A percentile compares a stretch with the other conserved stretches of the same genome.
Evolutionary conservation across 495 filamentous ascomycete genomes (phyloP).

Genomic region (Talaromyces adpressus): DNA sequence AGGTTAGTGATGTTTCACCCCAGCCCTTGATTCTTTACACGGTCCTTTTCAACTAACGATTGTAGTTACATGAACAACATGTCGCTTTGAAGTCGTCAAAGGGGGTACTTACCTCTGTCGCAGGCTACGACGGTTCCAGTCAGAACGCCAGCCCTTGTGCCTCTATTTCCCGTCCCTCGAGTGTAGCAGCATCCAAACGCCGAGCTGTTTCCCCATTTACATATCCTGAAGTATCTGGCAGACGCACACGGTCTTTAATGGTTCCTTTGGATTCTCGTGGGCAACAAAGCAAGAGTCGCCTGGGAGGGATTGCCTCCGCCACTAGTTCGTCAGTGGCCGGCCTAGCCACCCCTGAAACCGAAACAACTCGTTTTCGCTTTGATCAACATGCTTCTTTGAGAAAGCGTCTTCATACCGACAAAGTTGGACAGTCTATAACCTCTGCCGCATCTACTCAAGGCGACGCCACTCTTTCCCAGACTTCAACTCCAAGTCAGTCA

Average conservation of each 20-base stretch:
- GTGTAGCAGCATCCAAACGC: conserved; percentile 27
- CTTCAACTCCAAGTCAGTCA: conserved; percentile 6
- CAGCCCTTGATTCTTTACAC: not conserved
- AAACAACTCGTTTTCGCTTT: conserved; percentile 22
- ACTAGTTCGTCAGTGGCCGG: conserved; percentile 26
- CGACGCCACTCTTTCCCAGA: conserved; percentile 17
- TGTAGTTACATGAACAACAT: conserved; percentile 43
- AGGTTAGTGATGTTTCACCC: conserved; percentile 41
- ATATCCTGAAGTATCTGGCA: conserved; percentile 44
- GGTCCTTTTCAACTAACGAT: not conserved
- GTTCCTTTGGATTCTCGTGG: conserved; percentile 27
- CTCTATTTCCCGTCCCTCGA: conserved; percentile 22
- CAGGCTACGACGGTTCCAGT: conserved; percentile 26
- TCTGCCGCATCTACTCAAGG: conserved; percentile 23
- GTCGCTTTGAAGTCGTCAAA: conserved; percentile 45
- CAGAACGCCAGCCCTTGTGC: conserved; percentile 14
- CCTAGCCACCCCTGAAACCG: conserved; percentile 39
- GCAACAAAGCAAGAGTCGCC: conserved; percentile 17
- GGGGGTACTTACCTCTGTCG: conserved; percentile 46
- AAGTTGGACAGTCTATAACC: conserved; percentile 8
- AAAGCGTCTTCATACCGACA: conserved; percentile 30
- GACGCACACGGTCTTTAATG: conserved; percentile 20
- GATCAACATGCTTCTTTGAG: conserved; percentile 23
- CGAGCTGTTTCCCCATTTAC: conserved; percentile 53
- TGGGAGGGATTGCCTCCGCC: conserved; percentile 9